These are phyloP conservation scores for Lonicera japonica DNA, from an alignment of 129 eudicot genomes.

Conservation along the genomic window DNA sequence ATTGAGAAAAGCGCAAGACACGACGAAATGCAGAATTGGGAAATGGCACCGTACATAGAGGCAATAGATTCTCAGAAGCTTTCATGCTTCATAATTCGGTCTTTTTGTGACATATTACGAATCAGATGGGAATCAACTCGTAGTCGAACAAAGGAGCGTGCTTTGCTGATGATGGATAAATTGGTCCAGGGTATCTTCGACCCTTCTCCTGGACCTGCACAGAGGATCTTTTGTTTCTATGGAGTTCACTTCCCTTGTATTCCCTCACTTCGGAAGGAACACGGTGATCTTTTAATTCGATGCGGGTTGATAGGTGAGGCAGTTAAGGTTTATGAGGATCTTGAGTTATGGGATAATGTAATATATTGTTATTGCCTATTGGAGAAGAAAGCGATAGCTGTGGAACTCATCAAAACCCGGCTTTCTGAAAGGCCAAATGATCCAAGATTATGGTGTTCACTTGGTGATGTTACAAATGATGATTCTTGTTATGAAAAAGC, in stretches of 20 bases:
- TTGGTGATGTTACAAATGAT: slow-evolving; percentile 78
- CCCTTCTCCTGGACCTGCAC: slow-evolving; percentile 40
- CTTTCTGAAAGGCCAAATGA: slow-evolving; percentile 61
- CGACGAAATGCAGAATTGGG: slow-evolving; percentile 86
- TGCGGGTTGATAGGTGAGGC: slow-evolving; percentile 87
- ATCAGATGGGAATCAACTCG: slow-evolving; percentile 89
- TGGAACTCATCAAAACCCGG: slow-evolving; percentile 72
- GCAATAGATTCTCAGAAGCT: slow-evolving; percentile 82
- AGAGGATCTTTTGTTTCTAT: slow-evolving; percentile 52
- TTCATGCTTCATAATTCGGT: slow-evolving; percentile 37
- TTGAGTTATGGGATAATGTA: slow-evolving; percentile 90
- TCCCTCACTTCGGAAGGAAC: slow-evolving; percentile 71
- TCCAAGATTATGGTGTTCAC: slow-evolving; percentile 91
- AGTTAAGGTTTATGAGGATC: slow-evolving; percentile 69
- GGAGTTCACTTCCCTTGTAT: slow-evolving; percentile 64
- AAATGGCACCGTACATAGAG: slow-evolving; percentile 91
- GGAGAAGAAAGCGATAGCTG: slow-evolving; percentile 82
- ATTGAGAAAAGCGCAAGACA: slow-evolving; percentile 66
- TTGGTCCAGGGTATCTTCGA: slow-evolving; percentile 49
- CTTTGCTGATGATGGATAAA: slow-evolving; percentile 86
- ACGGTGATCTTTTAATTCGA: slow-evolving; percentile 74
- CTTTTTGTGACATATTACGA: slow-evolving; percentile 73
- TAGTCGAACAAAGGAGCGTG: slow-evolving; percentile 85
- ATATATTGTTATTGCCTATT: slow-evolving; percentile 72
- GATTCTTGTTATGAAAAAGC: slow-evolving; percentile 81